These are phyloP conservation scores for Phlegmacium glaucopus DNA, from an alignment of 768 basidiomycete species.

Conservation along the genomic window DNA sequence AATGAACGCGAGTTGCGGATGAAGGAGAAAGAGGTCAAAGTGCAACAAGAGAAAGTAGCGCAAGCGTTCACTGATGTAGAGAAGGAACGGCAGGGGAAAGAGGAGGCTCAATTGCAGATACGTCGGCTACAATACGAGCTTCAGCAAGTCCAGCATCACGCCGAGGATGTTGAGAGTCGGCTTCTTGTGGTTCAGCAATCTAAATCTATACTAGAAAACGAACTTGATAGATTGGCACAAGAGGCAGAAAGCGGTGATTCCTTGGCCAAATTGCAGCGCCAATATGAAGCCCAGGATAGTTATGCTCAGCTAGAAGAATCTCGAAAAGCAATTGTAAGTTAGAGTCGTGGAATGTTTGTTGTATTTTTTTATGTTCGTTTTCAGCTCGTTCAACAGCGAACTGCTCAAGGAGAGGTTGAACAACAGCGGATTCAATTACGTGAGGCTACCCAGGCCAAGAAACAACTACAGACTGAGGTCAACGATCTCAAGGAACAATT, in stretches of 20 bases:
- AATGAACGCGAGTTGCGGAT: conserved; percentile 67
- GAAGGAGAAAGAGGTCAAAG: conserved; percentile 63
- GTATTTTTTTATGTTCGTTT: not conserved
- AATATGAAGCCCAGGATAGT: conserved; percentile 60
- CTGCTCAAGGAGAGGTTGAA: conserved; percentile 63
- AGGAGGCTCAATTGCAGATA: conserved; percentile 60
- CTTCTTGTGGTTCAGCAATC: conserved; percentile 52
- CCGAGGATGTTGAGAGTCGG: conserved; percentile 52
- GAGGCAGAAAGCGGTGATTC: conserved; percentile 53
- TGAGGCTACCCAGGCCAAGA: conserved; percentile 54
- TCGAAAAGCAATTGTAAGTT: conserved; percentile 60
- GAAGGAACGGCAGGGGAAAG: conserved; percentile 62
- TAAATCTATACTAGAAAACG: conserved; percentile 62
- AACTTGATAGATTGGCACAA: conserved; percentile 63
- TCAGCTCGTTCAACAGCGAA: conserved; percentile 65
- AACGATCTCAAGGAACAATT: conserved; percentile 52
- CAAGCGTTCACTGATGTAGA: conserved; percentile 60
- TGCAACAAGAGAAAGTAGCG: conserved; percentile 57
- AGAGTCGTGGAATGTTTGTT: not conserved
- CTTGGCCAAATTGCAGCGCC: conserved; percentile 55
- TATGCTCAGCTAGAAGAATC: conserved; percentile 68
- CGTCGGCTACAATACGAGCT: conserved; percentile 62
- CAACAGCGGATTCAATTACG: conserved; percentile 58
- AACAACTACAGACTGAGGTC: conserved; percentile 54
- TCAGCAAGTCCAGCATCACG: conserved; percentile 50